These are phyloP conservation scores for Trichoderma atrobrunneum DNA, from an alignment of 2,329 filamentous ascomycete genomes.

Conservation along the genomic window DNA sequence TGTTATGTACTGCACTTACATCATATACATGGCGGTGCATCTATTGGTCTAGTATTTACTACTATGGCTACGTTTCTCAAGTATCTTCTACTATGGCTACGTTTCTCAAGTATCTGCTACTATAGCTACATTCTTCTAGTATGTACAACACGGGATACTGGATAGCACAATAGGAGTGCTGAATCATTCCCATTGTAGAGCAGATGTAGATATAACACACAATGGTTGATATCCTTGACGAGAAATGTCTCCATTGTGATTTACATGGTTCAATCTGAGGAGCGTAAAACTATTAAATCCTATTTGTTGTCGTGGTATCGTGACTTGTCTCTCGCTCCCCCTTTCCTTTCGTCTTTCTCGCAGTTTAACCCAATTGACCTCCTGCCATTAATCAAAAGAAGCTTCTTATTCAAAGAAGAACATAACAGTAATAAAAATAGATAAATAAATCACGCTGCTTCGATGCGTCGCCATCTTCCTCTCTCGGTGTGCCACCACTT, in stretches of 20 bases:
- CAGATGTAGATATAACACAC: neutral
- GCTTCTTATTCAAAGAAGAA: neutral
- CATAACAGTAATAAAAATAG: neutral
- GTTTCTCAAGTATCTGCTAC: too few relatives aligned
- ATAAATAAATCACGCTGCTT: constrained; percentile 17
- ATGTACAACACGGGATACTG: too few relatives aligned
- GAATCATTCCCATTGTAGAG: too few relatives aligned
- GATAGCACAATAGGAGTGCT: too few relatives aligned
- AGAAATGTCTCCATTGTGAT: neutral
- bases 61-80: too few relatives aligned
- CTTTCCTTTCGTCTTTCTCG: neutral
- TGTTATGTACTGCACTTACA: neutral
- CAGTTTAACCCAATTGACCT: neutral
- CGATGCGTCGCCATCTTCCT: constrained; percentile 40
- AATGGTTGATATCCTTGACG: neutral
- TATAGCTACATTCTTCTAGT: too few relatives aligned
- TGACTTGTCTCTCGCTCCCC: neutral
- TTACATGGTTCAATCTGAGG: neutral
- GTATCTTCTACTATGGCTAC: too few relatives aligned
- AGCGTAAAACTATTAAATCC: neutral
- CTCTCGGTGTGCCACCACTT: constrained; percentile 52
- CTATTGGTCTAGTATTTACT: too few relatives aligned
- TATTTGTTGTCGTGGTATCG: constrained; percentile 8
- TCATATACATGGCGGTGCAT: neutral
- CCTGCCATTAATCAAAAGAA: neutral